Evolutionary conservation across 202 grass and related monocot genomes (phyloP), one percentile per base, ranked within the genome.

Genomic region (Saccharum hybrid): DNA sequence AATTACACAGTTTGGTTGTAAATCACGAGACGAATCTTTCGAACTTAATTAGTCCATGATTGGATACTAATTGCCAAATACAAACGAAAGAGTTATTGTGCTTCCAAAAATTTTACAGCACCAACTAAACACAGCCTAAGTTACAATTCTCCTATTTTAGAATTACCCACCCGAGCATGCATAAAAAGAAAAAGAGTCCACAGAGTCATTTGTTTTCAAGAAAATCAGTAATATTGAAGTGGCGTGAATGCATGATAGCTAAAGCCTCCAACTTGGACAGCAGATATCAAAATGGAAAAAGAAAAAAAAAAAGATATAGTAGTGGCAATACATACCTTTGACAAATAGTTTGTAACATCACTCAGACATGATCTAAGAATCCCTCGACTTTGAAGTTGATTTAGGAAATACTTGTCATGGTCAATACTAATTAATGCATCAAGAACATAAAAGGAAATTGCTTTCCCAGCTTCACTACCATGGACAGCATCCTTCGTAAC

Each of bases 341-440:
- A 92, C 46, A 92, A 93, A 76, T 88, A 98, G 68, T 84, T 93
- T 82, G 76, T 92, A 83, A 95, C 83, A 77, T 98, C 96, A 83
- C 70, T 91, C 33, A 95, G 40, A 83, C 91, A 93, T 83, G 89
- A 93, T 80, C 89, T 88, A 48, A 95, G 83, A 87, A 98, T 88
- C 70, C 91, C 96, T 86, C 92, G 92, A 88, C 91, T 95, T 85
- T 98, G 92, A 77, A 98, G 88, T 84, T 98, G 96, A 75, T 90
- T 95, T 76, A 98, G 78, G 83, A 95, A 98, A 89, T 88, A 93
- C 34, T 91, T 95, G 14, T 98, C 96, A 76, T 88, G 85, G 75
- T 98, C 96, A 68, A 98, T 88, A 88, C 87, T 91, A 71, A 98
- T 66, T 71, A 98, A 85, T 81, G 92, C 83, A 88, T 98, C 96